A percentile compares a stretch with the other conserved stretches of the same genome.
These are phyloP conservation scores for Sugiyamaella mastotermitis DNA, from an alignment of 805 yeast species.

Conservation along the genomic window DNA sequence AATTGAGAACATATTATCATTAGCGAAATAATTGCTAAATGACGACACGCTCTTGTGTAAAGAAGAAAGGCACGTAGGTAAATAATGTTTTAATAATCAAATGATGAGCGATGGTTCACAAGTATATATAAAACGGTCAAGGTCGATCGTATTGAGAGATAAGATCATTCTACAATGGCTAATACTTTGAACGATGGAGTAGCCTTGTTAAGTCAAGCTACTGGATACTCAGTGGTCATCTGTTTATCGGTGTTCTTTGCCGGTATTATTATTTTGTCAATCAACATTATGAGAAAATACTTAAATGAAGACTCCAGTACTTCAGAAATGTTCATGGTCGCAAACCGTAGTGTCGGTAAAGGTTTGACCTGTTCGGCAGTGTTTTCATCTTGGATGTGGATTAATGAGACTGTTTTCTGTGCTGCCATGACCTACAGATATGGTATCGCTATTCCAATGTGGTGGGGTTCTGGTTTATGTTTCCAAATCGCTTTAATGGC, in stretches of 20 bases:
- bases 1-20: too few species aligned
- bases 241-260: conserved; percentile 71
- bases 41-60: too few species aligned
- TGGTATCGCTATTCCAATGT: conserved; percentile 54
- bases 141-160: too few species aligned
- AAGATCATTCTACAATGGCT: too few species aligned
- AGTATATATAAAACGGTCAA: too few species aligned
- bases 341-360: conserved; percentile 35
- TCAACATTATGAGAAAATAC: conserved; percentile 19
- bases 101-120: too few species aligned
- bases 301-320: conserved; percentile 19
- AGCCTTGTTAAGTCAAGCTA: conserved; percentile 35
- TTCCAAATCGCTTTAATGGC: conserved; percentile 72
- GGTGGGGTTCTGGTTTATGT: conserved; percentile 75
- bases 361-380: conserved; percentile 42
- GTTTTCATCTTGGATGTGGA: conserved; percentile 46
- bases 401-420: conserved; percentile 36
- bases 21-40: too few species aligned
- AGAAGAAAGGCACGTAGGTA: too few species aligned
- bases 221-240: conserved; percentile 77
- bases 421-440: conserved; percentile 37
- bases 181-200: too few species aligned
- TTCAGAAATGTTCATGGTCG: conserved; percentile 30
- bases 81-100: too few species aligned
- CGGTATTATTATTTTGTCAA: conserved; percentile 26